Percentiles rank a stretch among this genome's conserved stretches.
These are phyloP conservation scores for Trichoderma atroviride DNA, from an alignment of 2,329 filamentous ascomycete genomes.

Conservation along the genomic window DNA sequence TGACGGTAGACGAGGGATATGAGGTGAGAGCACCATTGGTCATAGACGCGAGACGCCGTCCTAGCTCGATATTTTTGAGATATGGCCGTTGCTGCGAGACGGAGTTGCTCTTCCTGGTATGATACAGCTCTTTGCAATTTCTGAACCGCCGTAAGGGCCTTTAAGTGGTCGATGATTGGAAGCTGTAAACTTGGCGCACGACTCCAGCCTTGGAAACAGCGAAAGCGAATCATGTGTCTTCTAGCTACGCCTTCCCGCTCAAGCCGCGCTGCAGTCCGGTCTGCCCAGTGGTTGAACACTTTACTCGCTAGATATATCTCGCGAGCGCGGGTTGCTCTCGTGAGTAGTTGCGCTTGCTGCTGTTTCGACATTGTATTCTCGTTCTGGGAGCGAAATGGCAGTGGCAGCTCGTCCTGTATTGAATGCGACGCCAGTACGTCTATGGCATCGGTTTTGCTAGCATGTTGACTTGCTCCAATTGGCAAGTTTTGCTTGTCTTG, in stretches of 20 bases:
- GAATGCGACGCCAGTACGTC: not conserved
- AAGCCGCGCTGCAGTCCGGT: constrained; percentile 64
- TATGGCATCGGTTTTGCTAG: not conserved
- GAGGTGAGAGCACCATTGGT: constrained; percentile 37
- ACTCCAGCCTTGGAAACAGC: constrained; percentile 44
- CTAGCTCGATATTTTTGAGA: constrained; percentile 31
- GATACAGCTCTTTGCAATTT: constrained; percentile 40
- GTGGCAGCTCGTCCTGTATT: not conserved
- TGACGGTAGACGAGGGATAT: constrained; percentile 31
- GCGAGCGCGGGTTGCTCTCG: constrained; percentile 63
- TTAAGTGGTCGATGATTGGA: constrained; percentile 38
- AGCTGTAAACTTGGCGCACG: constrained; percentile 38
- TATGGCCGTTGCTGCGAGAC: constrained; percentile 33
- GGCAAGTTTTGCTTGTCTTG: not conserved
- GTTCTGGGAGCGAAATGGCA: not conserved
- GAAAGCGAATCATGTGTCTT: constrained; percentile 67
- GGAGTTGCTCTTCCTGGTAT: constrained; percentile 36
- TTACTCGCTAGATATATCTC: constrained; percentile 60
- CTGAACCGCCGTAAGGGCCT: constrained; percentile 36
- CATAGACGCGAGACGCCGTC: constrained; percentile 31
- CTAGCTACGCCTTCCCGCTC: constrained; percentile 69
- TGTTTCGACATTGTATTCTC: not conserved
- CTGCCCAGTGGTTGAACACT: constrained; percentile 60
- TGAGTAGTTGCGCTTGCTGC: constrained; percentile 36
- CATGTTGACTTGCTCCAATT: not conserved